Percentiles rank a stretch among this genome's conserved stretches.
Evolutionary conservation across 257 asterid genomes (phyloP).

Genomic region (Solanum bukasovii): DNA sequence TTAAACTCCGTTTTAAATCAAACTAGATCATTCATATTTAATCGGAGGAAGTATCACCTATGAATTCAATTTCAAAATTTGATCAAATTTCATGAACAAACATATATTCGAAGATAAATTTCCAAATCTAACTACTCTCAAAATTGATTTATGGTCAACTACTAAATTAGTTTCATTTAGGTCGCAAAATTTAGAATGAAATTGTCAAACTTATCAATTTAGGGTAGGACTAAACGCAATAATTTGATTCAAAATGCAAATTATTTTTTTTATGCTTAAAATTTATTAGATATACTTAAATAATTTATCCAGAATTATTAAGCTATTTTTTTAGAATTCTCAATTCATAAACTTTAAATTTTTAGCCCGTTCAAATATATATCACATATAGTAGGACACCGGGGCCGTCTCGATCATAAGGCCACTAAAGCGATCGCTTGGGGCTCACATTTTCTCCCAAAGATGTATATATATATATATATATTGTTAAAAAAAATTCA

Average conservation of each 20-base stretch:
- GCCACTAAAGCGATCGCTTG: no score
- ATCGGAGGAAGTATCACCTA: fast-evolving
- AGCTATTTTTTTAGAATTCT: background rate
- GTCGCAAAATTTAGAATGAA: background rate
- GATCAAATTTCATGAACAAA: background rate
- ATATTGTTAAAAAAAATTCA: no score
- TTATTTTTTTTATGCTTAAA: background rate
- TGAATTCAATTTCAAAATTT: no score
- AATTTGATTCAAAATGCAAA: background rate
- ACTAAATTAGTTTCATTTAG: background rate
- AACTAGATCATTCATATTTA: fast-evolving
- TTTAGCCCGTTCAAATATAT: no score
- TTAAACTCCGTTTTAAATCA: no score
- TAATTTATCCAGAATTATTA: background rate
- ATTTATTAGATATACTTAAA: background rate
- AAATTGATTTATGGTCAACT: background rate
- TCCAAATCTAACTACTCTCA: background rate
- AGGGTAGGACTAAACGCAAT: background rate
- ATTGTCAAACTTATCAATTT: background rate
- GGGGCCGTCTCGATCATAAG: no score
- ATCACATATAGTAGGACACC: background rate
- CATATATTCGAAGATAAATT: no score
- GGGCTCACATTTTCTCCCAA: no score
- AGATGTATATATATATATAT: no score
- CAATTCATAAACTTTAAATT: background rate